phyloP scores from a whole-genome alignment of 2,329 filamentous ascomycete genomes.

The Cladosporium sp. region DNA sequence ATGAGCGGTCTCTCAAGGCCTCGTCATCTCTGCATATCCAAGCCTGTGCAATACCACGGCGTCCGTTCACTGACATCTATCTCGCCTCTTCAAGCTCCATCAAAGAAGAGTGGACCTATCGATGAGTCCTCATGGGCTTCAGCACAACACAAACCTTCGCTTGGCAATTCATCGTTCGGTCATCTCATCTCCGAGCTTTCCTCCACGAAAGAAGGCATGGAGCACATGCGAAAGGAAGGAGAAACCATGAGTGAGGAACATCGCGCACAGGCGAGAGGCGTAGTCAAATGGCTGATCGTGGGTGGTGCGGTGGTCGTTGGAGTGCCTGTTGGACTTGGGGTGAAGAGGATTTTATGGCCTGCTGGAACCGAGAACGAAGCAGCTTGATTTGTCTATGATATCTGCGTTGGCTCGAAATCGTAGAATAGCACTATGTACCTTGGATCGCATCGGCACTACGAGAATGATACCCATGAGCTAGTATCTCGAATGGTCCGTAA shows the following conservation, averaged over 20 bases:
- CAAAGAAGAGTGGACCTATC: slow-evolving; percentile 1
- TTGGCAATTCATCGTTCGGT: slow-evolving; percentile 24
- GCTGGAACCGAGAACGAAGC: not conserved
- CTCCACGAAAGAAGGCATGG: slow-evolving; percentile 25
- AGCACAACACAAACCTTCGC: slow-evolving; percentile 24
- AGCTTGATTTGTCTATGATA: not conserved
- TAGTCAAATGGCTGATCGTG: slow-evolving; percentile 17
- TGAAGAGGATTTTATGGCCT: slow-evolving; percentile 1
- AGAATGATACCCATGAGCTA: too few relatives aligned
- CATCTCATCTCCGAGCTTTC: slow-evolving; percentile 26
- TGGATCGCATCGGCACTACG: too few relatives aligned
- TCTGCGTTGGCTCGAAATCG: too few relatives aligned
- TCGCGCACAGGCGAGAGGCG: slow-evolving; percentile 16
- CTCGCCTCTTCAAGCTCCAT: not conserved
- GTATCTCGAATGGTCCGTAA: too few relatives aligned
- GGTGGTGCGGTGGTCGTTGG: slow-evolving; percentile 17
- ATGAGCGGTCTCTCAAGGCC: too few relatives aligned
- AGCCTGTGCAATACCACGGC: not conserved
- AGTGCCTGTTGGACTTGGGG: slow-evolving; percentile 1
- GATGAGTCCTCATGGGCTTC: slow-evolving; percentile 17
- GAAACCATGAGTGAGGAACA: slow-evolving; percentile 25
- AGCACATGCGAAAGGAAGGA: slow-evolving; percentile 19
- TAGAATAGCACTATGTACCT: too few relatives aligned
- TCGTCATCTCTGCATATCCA: too few relatives aligned
- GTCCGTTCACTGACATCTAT: not conserved